Evolutionary conservation across 345 rosid genomes (phyloP), one percentile per base, ranked within the genome.

Genomic region (Salix arbutifolia): DNA sequence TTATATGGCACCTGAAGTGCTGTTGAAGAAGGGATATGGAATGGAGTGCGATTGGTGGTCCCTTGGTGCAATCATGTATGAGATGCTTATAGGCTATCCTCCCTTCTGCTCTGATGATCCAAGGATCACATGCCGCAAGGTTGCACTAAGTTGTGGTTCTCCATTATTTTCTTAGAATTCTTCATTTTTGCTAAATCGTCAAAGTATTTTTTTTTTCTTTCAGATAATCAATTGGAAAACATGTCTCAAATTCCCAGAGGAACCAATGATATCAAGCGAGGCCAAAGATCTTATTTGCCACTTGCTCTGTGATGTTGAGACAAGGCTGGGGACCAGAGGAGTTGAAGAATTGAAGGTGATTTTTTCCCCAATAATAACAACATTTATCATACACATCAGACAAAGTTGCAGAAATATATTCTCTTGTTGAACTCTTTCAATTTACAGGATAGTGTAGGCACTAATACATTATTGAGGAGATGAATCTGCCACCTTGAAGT

Each of bases 1-100:
- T 82, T 95, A 95, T 88, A 93, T 95, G 99, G 97, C 99, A 61
- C 99, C 99, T 73, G 97, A 95, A 88, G 97, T 93, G 67, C 83
- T 95, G 70, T 83, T 95, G 35, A 95, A 95, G 90, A 93, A 91
- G 89, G 99, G 97, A 70, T 95, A 95, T 83, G 98, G 99, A 70
- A 91, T 91, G 85, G 97, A 96, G 84, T 96, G 99, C 65, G 98
- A 96, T 83, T 96, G 99, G 99, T 96, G 99, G 99, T 96, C 99
- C 71, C 88, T 96, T 61, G 98, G 99, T 35, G 98, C 98, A 83
- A 93, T 96, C 85, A 84, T 93, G 92, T 96, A 90, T 78, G 98
- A 96, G 87, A 96, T 96, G 99, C 88, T 96, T 71, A 79, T 93
- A 72, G 99, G 99, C 72, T 96, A 96, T 87, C 98, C 97, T 79